Evolutionary conservation across 805 yeast genomes (phyloP).

Genomic region (Wickerhamiella galacta): DNA sequence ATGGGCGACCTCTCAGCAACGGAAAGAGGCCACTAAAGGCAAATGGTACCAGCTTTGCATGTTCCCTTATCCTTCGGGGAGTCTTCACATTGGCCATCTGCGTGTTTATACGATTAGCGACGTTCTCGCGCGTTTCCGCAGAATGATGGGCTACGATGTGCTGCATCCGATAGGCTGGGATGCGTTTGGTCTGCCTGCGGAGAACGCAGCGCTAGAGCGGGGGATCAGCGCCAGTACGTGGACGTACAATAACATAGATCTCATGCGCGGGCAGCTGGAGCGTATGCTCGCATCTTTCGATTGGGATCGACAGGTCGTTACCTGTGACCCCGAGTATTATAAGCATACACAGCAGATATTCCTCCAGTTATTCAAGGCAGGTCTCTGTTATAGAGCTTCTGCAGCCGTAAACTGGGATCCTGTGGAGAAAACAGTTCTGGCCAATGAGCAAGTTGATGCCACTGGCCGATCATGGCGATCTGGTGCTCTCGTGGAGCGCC

Average conservation of each 20-base stretch:
- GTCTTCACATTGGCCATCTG: conserved; percentile 83
- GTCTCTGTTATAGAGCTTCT: conserved; percentile 68
- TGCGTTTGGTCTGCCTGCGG: conserved; percentile 96
- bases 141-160: conserved; percentile 61
- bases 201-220: conserved; percentile 89
- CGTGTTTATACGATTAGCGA: conserved; percentile 88
- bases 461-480: conserved; percentile 93
- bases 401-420: conserved; percentile 98
- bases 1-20: conserved; percentile 12
- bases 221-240: conserved; percentile 62
- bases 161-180: conserved; percentile 99
- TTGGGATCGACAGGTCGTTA: conserved; percentile 81
- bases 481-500: conserved; percentile 85
- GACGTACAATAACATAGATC: conserved; percentile 66
- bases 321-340: conserved; percentile 77
- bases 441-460: conserved; percentile 89
- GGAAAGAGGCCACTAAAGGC: conserved; percentile 9
- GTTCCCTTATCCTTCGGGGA: conserved; percentile 97
- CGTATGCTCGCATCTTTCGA: conserved; percentile 74
- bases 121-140: conserved; percentile 57
- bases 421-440: conserved; percentile 81
- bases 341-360: conserved; percentile 86
- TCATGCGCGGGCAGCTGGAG: conserved; percentile 72
- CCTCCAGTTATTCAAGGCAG: conserved; percentile 50
- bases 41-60: conserved; percentile 56